phyloP scores from a whole-genome alignment of 2,329 filamentous ascomycete species.

The Cladosporium austrohemisphaericum region DNA sequence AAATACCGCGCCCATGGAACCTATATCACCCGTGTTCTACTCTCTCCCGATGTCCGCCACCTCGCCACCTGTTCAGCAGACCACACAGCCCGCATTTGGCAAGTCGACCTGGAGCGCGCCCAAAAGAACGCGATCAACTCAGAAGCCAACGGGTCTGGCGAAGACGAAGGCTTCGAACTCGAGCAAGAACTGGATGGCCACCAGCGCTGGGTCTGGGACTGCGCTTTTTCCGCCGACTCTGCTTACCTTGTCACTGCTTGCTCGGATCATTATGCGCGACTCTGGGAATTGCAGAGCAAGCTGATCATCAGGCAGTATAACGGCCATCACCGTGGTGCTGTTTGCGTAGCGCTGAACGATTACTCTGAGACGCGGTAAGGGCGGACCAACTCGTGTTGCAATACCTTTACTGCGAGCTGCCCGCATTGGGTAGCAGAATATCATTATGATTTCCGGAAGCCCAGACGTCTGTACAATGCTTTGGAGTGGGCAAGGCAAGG shows the following conservation, averaged over 20 bases:
- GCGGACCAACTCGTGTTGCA: no score
- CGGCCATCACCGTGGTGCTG: constrained; percentile 84
- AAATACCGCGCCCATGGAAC: constrained; percentile 88
- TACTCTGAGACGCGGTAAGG: constrained; percentile 33
- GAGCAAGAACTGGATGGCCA: constrained; percentile 86
- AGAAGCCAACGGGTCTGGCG: constrained; percentile 15
- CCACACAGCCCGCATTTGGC: constrained; percentile 95
- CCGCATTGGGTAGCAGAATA: no score
- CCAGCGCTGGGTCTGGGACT: constrained; percentile 97
- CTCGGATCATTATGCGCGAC: constrained; percentile 84
- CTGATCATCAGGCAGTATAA: constrained; percentile 93
- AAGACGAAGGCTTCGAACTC: constrained; percentile 57
- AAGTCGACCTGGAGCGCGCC: constrained; percentile 61
- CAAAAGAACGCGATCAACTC: constrained; percentile 18
- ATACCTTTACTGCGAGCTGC: no score
- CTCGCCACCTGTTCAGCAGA: constrained; percentile 91
- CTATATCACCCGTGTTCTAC: constrained; percentile 86
- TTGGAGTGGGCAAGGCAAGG: no score
- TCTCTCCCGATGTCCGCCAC: constrained; percentile 91
- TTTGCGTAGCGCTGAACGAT: constrained; percentile 90
- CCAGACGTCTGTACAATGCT: no score
- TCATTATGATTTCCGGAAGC: no score
- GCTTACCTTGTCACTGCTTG: constrained; percentile 92
- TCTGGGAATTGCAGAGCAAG: constrained; percentile 86
- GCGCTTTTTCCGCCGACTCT: constrained; percentile 87